Conservation (phyloP, 495 filamentous ascomycete genomes). For the Terfezia boudieri region DNA sequence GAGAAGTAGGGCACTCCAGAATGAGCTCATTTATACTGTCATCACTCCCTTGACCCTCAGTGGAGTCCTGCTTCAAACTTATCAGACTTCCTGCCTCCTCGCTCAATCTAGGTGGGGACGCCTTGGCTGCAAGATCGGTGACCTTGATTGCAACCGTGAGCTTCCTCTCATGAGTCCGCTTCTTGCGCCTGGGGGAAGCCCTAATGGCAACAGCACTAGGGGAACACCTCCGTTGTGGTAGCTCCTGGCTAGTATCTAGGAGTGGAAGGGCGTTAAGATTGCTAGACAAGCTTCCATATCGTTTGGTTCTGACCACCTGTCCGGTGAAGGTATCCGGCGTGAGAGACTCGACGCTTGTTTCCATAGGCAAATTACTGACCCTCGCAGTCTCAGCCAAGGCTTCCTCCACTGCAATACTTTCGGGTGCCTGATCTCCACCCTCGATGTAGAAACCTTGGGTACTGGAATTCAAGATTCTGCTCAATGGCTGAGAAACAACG, state of each 20-base stretch:
- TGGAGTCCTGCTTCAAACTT: background rate
- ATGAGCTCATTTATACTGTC: background rate
- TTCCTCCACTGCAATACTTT: too few species aligned
- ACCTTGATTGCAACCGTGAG: background rate
- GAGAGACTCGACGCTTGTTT: too few species aligned
- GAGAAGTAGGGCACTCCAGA: background rate
- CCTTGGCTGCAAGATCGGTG: background rate
- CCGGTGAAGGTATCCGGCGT: too few species aligned
- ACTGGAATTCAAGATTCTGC: too few species aligned
- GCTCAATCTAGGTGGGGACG: background rate
- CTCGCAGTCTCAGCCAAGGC: too few species aligned
- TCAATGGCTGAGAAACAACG: background rate
- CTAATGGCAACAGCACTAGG: background rate
- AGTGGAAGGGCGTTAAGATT: background rate
- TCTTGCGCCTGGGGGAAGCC: background rate
- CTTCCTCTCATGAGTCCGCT: background rate
- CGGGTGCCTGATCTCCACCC: too few species aligned
- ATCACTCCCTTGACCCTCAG: background rate
- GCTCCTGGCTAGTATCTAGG: background rate
- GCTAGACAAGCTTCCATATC: too few species aligned
- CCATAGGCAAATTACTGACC: too few species aligned
- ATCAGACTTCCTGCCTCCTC: background rate
- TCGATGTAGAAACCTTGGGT: too few species aligned
- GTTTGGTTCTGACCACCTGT: too few species aligned
- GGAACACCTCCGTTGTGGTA: background rate